A percentile compares a stretch with the other conserved stretches of the same genome.
Evolutionary conservation across 164 flowering plant species (phyloP).

Genomic region (Magnolia kwangsiensis): DNA sequence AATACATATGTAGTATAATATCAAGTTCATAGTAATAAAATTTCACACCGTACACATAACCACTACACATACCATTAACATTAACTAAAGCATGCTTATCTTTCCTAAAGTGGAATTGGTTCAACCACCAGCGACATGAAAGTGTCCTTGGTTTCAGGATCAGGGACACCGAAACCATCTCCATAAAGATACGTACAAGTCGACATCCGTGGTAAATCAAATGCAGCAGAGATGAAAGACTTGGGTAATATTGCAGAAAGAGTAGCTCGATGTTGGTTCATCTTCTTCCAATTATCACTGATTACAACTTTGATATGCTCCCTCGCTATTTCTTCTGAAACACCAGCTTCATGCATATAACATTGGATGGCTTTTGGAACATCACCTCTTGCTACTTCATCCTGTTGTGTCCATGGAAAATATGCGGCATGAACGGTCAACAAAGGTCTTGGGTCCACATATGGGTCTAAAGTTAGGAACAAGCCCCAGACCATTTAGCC

Average conservation of each 20-base stretch:
- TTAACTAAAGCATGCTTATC: no score
- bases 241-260: conserved; percentile 11
- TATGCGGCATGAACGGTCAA: no score
- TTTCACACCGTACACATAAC: no score
- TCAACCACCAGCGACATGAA: conserved; percentile 20
- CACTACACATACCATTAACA: no score
- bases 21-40: no score
- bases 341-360: conserved; percentile 19
- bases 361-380: conserved; percentile 29
- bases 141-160: conserved; percentile 12
- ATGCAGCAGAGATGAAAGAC: conserved; percentile 17
- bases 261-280: conserved; percentile 18
- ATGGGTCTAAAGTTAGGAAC: no score
- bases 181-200: conserved; percentile 30
- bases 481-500: no score
- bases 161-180: conserved; percentile 13
- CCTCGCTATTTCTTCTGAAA: conserved; percentile 16
- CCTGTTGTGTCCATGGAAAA: conserved; percentile 12
- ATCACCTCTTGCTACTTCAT: conserved; percentile 36
- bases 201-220: conserved; percentile 28
- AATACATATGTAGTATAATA: no score
- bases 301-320: conserved; percentile 18
- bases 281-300: conserved; percentile 22
- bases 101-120: background rate
- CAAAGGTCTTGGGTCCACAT: no score